phyloP scores from a whole-genome alignment of 805 yeast species.

The Kluyveromyces nonfermentans region DNA sequence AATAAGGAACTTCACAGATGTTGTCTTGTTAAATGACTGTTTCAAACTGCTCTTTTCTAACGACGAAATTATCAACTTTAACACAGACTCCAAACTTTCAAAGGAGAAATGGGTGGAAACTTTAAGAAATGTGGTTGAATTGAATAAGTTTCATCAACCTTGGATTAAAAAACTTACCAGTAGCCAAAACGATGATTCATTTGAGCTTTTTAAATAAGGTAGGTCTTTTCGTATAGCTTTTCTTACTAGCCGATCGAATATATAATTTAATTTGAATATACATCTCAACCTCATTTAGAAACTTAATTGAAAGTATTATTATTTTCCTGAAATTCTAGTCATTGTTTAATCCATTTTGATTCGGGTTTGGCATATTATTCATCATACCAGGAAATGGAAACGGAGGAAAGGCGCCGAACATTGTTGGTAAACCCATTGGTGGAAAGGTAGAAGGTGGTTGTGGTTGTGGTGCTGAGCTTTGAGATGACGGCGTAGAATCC shows the following conservation, averaged over 20 bases:
- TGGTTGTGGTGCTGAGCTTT: constrained; percentile 7
- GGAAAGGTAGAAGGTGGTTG: constrained; percentile 25
- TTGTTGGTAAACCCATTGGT: constrained; percentile 20
- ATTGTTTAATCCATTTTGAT: background rate
- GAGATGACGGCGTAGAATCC: constrained; percentile 5
- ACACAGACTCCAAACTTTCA: constrained; percentile 62
- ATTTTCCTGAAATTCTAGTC: background rate
- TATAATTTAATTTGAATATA: no score
- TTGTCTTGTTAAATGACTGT: constrained; percentile 57
- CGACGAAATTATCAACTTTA: constrained; percentile 75
- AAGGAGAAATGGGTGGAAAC: constrained; percentile 57
- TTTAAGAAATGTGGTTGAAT: constrained; percentile 46
- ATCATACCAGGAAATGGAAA: constrained; percentile 31
- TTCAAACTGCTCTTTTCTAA: constrained; percentile 69
- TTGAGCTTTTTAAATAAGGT: constrained; percentile 6
- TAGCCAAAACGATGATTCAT: constrained; percentile 2
- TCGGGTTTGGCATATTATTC: constrained; percentile 29
- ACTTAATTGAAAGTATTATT: background rate
- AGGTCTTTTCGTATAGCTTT: background rate
- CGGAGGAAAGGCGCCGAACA: constrained; percentile 30
- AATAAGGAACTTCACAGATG: constrained; percentile 61
- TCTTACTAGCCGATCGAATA: no score
- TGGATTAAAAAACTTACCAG: constrained; percentile 44
- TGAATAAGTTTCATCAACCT: constrained; percentile 49
- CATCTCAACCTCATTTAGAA: no score